phyloP scores from a whole-genome alignment of 352 stramenopile species.

The Pythium chondricola region DNA sequence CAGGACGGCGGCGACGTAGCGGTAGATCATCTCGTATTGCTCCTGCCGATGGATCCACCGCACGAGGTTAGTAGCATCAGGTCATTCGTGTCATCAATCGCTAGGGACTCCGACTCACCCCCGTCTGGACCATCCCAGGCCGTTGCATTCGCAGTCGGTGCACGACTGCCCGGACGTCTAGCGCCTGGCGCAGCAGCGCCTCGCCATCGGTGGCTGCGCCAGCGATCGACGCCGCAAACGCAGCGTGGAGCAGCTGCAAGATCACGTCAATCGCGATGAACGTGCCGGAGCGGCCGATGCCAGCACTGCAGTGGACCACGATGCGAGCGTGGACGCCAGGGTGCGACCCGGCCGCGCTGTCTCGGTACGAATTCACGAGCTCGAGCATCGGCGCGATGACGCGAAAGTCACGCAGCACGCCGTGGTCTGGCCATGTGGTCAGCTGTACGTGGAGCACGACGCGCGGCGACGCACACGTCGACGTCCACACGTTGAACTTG shows the following conservation, averaged over 20 bases:
- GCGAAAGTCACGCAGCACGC: slow-evolving; percentile 61
- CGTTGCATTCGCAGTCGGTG: slow-evolving; percentile 59
- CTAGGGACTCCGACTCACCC: slow-evolving; percentile 32
- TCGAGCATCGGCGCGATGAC: slow-evolving; percentile 72
- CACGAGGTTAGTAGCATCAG: too few relatives aligned
- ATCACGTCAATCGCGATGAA: slow-evolving; percentile 84
- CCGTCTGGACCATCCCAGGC: slow-evolving; percentile 79
- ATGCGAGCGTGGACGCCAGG: slow-evolving; percentile 30
- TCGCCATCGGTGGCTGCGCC: slow-evolving; percentile 12
- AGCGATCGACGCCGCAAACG: slow-evolving; percentile 8
- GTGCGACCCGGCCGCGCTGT: slow-evolving; percentile 18
- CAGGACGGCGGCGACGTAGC: slow-evolving; percentile 65
- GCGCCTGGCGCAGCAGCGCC: slow-evolving; percentile 25
- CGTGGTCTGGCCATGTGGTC: slow-evolving; percentile 75
- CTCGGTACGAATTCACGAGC: slow-evolving; percentile 44
- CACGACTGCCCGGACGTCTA: slow-evolving; percentile 57
- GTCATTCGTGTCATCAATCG: too few relatives aligned
- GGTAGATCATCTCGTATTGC: slow-evolving; percentile 84
- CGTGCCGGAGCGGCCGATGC: slow-evolving; percentile 73
- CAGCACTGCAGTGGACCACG: slow-evolving; percentile 75
- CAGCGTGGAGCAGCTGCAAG: slow-evolving; percentile 40
- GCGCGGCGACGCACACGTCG: slow-evolving; percentile 21
- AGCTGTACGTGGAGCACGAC: slow-evolving; percentile 69
- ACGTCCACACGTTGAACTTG: slow-evolving; percentile 42
- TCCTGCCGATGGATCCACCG: slow-evolving; percentile 31